A percentile compares a stretch with the other conserved stretches of the same genome.
These are phyloP conservation scores for Salvia sclarea DNA, from an alignment of 305 asterid species.

Conservation along the genomic window DNA sequence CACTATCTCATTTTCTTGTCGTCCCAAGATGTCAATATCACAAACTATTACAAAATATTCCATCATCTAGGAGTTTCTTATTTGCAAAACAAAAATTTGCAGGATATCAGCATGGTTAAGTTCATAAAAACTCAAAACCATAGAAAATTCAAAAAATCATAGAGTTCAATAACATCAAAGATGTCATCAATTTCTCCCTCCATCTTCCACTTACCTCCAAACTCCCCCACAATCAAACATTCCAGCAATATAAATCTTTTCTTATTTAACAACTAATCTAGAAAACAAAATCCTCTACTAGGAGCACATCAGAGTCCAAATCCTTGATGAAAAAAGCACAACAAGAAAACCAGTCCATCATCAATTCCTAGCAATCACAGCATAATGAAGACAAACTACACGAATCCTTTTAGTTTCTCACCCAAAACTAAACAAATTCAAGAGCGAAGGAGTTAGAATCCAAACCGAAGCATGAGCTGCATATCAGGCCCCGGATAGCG, in stretches of 20 bases:
- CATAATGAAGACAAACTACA: not conserved
- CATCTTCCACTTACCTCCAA: conserved; percentile 19
- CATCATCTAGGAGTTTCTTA: not conserved
- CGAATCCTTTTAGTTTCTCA: not conserved
- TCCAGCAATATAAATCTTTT: not conserved
- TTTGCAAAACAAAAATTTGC: not conserved
- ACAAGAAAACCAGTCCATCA: not conserved
- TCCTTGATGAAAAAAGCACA: conserved; percentile 11
- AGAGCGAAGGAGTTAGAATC: not conserved
- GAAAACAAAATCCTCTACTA: conserved; percentile 16
- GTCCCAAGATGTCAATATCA: not conserved
- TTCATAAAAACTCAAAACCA: not conserved
- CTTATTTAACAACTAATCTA: conserved; percentile 9
- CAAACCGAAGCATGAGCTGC: conserved; percentile 87
- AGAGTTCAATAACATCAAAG: not conserved
- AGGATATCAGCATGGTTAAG: not conserved
- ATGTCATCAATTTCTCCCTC: not conserved
- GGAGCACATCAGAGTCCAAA: conserved; percentile 10
- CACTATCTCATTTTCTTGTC: not conserved
- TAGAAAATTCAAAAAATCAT: not conserved
- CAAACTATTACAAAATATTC: not conserved
- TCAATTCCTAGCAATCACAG: conserved; percentile 24
- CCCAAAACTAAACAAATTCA: too few relatives aligned
- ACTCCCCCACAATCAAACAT: not conserved
- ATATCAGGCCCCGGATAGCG: conserved; percentile 93